Conservation (phyloP, 176 grass and related monocot genomes). For the Cenchrus purpureus region DNA sequence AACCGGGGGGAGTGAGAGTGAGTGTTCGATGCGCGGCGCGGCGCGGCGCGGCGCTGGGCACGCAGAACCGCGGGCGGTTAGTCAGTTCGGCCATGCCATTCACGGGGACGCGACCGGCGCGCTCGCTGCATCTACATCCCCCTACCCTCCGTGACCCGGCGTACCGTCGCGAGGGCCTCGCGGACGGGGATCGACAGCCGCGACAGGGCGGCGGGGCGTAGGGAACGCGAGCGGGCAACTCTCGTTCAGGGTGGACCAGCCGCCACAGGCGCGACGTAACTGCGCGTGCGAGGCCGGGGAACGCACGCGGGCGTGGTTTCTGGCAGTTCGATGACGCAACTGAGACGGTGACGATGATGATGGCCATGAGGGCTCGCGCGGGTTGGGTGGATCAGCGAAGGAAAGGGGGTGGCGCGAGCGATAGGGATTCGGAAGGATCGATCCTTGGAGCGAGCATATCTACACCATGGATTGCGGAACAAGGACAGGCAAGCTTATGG, state of each 20-base stretch:
- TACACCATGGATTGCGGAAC: background rate
- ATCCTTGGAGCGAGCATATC: background rate
- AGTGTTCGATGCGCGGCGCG: too few relatives aligned
- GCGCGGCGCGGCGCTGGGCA: too few relatives aligned
- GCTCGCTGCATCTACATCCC: constrained; percentile 5
- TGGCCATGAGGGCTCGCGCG: background rate
- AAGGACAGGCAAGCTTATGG: background rate
- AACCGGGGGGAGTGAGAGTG: background rate
- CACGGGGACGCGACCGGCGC: constrained; percentile 21
- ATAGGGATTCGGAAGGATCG: background rate
- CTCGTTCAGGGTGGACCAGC: background rate
- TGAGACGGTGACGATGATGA: background rate
- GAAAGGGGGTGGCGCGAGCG: background rate
- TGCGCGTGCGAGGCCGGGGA: background rate
- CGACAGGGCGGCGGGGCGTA: background rate
- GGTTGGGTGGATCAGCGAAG: background rate
- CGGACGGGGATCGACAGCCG: too few relatives aligned
- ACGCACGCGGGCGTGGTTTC: background rate
- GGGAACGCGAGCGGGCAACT: background rate
- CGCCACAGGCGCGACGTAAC: background rate
- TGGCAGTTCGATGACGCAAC: background rate
- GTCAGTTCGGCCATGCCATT: background rate
- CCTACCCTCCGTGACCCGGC: background rate
- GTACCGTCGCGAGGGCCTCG: background rate
- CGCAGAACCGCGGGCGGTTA: too few relatives aligned